Evolutionary conservation across 2,329 filamentous ascomycete species (phyloP).

Genomic region (Pseudocercospora vitis): DNA sequence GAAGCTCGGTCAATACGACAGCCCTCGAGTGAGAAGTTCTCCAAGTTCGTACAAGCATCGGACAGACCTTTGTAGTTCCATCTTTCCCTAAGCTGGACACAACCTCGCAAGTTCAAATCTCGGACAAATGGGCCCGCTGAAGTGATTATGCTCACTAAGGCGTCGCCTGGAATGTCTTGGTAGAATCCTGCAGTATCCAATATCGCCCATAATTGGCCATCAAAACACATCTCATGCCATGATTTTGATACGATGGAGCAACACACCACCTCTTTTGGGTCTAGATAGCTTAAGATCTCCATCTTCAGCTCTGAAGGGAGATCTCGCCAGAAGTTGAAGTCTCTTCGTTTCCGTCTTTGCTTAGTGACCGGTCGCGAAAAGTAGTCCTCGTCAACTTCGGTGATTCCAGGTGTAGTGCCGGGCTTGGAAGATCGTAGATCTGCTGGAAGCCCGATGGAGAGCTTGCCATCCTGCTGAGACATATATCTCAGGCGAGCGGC

Average conservation of each 20-base stretch:
- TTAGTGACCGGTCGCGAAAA: slow-evolving; percentile 43
- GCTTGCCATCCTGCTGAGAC: slow-evolving; percentile 49
- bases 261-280: slow-evolving; percentile 76
- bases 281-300: slow-evolving; percentile 72
- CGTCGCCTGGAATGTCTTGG: slow-evolving; percentile 77
- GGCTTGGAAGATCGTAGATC: slow-evolving; percentile 55
- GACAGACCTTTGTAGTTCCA: slow-evolving; percentile 75
- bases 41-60: slow-evolving; percentile 82
- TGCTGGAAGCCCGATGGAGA: slow-evolving; percentile 63
- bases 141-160: slow-evolving; percentile 79
- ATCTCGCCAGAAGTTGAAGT: slow-evolving; percentile 72
- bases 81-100: slow-evolving; percentile 81
- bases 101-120: slow-evolving; percentile 86
- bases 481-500: slow-evolving; percentile 58
- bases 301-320: slow-evolving; percentile 83
- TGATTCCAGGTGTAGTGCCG: slow-evolving; percentile 30
- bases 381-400: slow-evolving; percentile 47
- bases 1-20: slow-evolving; percentile 79
- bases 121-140: slow-evolving; percentile 86
- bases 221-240: slow-evolving; percentile 83
- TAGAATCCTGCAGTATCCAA: slow-evolving; percentile 81
- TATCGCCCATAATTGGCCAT: slow-evolving; percentile 88
- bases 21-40: slow-evolving; percentile 84
- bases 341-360: slow-evolving; percentile 35
- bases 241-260: slow-evolving; percentile 73